Conservation (phyloP, 768 basidiomycete species). For the Guyanaporus albipodus region DNA sequence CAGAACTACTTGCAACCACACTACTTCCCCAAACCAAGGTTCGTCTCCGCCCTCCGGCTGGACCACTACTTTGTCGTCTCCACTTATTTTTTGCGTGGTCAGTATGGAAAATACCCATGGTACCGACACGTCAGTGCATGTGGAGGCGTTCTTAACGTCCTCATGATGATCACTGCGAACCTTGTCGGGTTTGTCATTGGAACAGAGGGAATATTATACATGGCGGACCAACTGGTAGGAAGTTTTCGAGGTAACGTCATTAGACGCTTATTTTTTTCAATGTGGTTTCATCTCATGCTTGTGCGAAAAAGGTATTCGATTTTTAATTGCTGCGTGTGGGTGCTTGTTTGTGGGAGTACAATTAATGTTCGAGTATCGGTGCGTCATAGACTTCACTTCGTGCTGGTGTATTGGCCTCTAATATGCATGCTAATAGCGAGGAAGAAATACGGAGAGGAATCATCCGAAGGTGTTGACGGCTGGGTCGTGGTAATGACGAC, state of each 20-base stretch:
- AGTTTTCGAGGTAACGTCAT: constrained; percentile 55
- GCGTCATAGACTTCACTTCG: constrained; percentile 22
- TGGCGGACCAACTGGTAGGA: constrained; percentile 58
- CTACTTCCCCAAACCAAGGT: constrained; percentile 66
- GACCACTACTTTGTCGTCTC: background rate
- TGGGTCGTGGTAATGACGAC: too few relatives aligned
- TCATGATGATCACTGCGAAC: constrained; percentile 91
- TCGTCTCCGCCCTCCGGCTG: constrained; percentile 1
- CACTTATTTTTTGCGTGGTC: constrained; percentile 2
- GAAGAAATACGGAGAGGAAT: constrained; percentile 70
- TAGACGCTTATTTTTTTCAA: background rate
- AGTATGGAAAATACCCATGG: constrained; percentile 74
- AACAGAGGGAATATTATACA: constrained; percentile 68
- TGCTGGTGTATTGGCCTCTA: background rate
- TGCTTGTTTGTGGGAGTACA: constrained; percentile 82
- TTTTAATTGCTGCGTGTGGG: constrained; percentile 53
- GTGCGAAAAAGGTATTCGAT: constrained; percentile 50
- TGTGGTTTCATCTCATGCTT: background rate
- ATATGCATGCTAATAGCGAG: constrained; percentile 43
- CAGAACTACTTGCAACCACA: constrained; percentile 66
- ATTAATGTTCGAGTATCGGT: constrained; percentile 96
- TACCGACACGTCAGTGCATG: constrained; percentile 82
- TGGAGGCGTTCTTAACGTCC: constrained; percentile 78
- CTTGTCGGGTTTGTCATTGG: constrained; percentile 94
- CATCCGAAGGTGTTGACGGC: constrained; percentile 41